Base-by-base conservation (phyloP, 2,329 filamentous ascomycete genomes). In the Aspergillus sp. region DNA sequence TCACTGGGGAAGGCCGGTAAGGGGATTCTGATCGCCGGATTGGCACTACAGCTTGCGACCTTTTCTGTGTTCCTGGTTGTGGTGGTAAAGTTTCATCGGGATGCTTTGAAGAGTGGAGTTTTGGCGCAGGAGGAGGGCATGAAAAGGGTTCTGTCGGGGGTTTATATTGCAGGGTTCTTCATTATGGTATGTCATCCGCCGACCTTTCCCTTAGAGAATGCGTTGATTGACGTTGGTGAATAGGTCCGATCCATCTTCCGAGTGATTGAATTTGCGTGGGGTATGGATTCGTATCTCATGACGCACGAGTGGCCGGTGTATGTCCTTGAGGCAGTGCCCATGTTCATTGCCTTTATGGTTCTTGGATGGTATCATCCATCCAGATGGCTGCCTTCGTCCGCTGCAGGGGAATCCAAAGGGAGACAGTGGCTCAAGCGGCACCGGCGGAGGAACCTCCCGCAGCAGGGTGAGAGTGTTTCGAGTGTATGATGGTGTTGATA, bases 251-350 rank as follows among this genome's bases (percentile, higher is more conserved):
- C 78, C n/a, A 73, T 83, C 27, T 84, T 81, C 59, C 77, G 81
- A n/a, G 76, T 81, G 4, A 74, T 81, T 48, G 81, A 84, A 61
- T 84, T 83, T 58, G 77, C 78, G 0, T 74, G 82, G 37, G 82
- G 81, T 0, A 79, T 78, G n/a, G 68, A 81, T 6, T 75, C 77
- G 15, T 84, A 84, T 62, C 69, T 79, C 1, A 81, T 82, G 62
- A 73, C 66, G 4, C 77, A 81, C 21, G 81, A 84, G 60, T 83
- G 82, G 78, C 77, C 79, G 27, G 80, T 84, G 56, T 84, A 80
- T 73, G 74, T 77, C 2, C 79, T 84, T 14, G 82, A 84, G 58
- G 75, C 78, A 0, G 58, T 81, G 6, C 81, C 81, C 0, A 67
- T 67, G 71, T 59, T 79, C 3, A 66, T 76, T 0, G 81, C 82